These are phyloP conservation scores for Alternaria conjuncta DNA, from an alignment of 2,329 filamentous ascomycete species.

Conservation along the genomic window DNA sequence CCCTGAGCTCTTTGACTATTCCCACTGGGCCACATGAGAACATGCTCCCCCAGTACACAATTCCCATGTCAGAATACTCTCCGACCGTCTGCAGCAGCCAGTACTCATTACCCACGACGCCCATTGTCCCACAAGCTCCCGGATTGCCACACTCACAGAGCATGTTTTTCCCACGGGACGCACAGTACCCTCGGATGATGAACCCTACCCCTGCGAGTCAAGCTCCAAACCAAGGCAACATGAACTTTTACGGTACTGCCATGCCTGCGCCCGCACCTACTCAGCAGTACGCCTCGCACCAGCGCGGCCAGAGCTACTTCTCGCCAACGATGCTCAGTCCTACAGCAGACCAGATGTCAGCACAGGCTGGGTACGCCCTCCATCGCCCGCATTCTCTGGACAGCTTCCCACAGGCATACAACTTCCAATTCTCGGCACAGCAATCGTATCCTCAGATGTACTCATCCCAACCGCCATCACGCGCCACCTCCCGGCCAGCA, in stretches of 20 bases:
- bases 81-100: constrained; percentile 27
- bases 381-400: constrained; percentile 36
- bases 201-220: constrained; percentile 12
- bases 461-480: constrained; percentile 36
- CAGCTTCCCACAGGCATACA: constrained; percentile 28
- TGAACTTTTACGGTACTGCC: constrained; percentile 16
- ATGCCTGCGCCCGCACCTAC: constrained; percentile 14
- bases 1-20: constrained; percentile 28
- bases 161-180: constrained; percentile 25
- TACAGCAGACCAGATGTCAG: constrained; percentile 18
- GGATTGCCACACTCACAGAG: constrained; percentile 27
- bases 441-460: constrained; percentile 31
- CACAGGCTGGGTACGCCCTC: constrained; percentile 25
- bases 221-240: constrained; percentile 14
- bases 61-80: constrained; percentile 30
- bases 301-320: constrained; percentile 29
- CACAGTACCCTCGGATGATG: constrained; percentile 20
- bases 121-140: constrained; percentile 27
- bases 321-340: constrained; percentile 32
- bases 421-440: constrained; percentile 24
- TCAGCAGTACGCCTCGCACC: constrained; percentile 23
- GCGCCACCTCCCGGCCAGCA: constrained; percentile 30
- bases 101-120: constrained; percentile 39
- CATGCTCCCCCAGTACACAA: constrained; percentile 22
- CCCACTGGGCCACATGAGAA: constrained; percentile 16